These are phyloP conservation scores for Peziza echinospora DNA, from an alignment of 495 filamentous ascomycete species.

Conservation along the genomic window DNA sequence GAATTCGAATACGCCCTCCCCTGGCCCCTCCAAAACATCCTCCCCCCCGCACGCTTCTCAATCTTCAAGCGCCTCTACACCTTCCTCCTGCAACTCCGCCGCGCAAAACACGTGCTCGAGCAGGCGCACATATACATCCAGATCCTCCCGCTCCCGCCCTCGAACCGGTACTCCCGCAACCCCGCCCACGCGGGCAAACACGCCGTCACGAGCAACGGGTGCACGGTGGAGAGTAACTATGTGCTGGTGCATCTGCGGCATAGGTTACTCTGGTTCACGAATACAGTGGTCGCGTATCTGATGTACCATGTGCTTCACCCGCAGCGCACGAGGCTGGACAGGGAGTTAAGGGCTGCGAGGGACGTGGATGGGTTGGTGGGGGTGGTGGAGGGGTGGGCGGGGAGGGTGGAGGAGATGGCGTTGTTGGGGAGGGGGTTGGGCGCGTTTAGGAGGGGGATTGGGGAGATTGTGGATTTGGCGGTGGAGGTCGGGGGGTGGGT, in stretches of 20 bases:
- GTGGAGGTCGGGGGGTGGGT: neutral
- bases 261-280: constrained; percentile 61
- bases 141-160: constrained; percentile 27
- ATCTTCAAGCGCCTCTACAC: constrained; percentile 49
- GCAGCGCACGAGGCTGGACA: constrained; percentile 29
- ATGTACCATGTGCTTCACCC: constrained; percentile 47
- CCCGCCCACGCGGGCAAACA: constrained; percentile 4
- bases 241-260: constrained; percentile 46
- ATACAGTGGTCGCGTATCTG: constrained; percentile 51
- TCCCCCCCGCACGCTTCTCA: constrained; percentile 36
- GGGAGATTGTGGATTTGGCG: constrained; percentile 34
- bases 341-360: constrained; percentile 32
- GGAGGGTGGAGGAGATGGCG: constrained; percentile 38
- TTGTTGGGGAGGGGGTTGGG: constrained; percentile 41
- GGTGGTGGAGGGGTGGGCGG: constrained; percentile 42
- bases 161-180: constrained; percentile 3
- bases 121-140: too few species aligned
- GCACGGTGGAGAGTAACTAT: constrained; percentile 21
- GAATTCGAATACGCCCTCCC: constrained; percentile 42
- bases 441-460: constrained; percentile 42
- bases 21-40: constrained; percentile 73
- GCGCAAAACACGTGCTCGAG: constrained; percentile 47
- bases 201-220: constrained; percentile 5
- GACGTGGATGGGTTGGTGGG: constrained; percentile 68
- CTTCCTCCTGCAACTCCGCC: constrained; percentile 54